A percentile compares a stretch with the other conserved stretches of the same genome.
Evolutionary conservation across 768 basidiomycete species (phyloP).

Genomic region (Pulveroboletus frians): DNA sequence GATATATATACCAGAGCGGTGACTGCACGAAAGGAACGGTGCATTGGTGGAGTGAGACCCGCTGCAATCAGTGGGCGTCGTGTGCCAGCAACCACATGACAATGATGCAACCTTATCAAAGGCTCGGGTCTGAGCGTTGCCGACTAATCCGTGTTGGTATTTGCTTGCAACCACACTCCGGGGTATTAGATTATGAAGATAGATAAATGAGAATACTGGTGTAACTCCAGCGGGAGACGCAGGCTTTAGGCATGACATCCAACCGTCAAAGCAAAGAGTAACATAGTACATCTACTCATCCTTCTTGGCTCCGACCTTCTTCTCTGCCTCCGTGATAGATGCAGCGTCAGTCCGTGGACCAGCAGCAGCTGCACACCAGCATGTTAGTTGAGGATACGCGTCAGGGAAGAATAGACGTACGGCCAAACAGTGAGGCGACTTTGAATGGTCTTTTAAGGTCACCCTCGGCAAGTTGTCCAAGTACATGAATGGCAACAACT

Average conservation of each 20-base stretch:
- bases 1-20: no score
- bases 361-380: conserved; percentile 36
- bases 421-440: conserved; percentile 65
- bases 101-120: no score
- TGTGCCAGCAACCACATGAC: no score
- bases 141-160: no score
- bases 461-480: conserved; percentile 75
- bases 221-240: not conserved
- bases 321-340: conserved; percentile 84
- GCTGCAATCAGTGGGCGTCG: no score
- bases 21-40: no score
- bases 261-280: conserved; percentile 17
- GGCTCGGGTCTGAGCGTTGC: no score
- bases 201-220: conserved; percentile 9
- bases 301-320: conserved; percentile 75
- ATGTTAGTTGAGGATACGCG: not conserved
- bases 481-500: conserved; percentile 73
- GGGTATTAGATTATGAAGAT: conserved; percentile 5
- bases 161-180: no score
- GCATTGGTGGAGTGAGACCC: no score
- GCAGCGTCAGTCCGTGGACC: conserved; percentile 85
- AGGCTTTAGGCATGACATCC: conserved; percentile 13
- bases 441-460: conserved; percentile 92
- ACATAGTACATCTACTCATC: conserved; percentile 47
- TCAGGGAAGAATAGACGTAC: conserved; percentile 32